Percentiles rank a stretch among this genome's conserved stretches.
Conservation (phyloP, 129 eudicot species). For the Flaveria bidentis region DNA sequence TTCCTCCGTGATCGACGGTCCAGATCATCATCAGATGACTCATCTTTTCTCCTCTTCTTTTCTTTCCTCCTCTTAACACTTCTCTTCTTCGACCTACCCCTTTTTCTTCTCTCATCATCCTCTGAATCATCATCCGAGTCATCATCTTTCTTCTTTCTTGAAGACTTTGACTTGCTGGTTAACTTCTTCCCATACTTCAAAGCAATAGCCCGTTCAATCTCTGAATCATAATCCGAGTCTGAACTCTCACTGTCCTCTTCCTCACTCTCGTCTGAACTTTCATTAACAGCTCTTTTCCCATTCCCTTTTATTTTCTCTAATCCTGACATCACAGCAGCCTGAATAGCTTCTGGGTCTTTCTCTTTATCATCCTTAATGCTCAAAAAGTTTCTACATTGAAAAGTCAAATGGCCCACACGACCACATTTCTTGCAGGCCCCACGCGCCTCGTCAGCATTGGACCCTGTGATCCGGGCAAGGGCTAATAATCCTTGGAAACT, state of each 20-base stretch:
- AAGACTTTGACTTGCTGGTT: slow-evolving; percentile 41
- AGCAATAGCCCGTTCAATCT: slow-evolving; percentile 76
- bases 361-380: slow-evolving; percentile 71
- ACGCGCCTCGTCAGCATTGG: slow-evolving; percentile 83
- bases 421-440: slow-evolving; percentile 94
- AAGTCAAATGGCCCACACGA: slow-evolving; percentile 88
- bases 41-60: slow-evolving; percentile 59
- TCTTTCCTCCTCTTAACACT: slow-evolving; percentile 55
- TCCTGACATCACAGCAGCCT: slow-evolving; percentile 69
- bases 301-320: slow-evolving; percentile 77
- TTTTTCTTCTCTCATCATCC: slow-evolving; percentile 42
- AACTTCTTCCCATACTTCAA: slow-evolving; percentile 50
- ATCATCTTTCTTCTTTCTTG: slow-evolving; percentile 40
- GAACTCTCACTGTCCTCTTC: slow-evolving; percentile 87
- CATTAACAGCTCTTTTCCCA: slow-evolving; percentile 40
- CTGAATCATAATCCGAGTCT: slow-evolving; percentile 83
- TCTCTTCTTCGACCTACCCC: slow-evolving; percentile 68
- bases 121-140: slow-evolving; percentile 55
- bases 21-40: slow-evolving; percentile 72
- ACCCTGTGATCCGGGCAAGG: slow-evolving; percentile 69
- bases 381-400: slow-evolving; percentile 81
- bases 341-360: slow-evolving; percentile 63
- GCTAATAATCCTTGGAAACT: slow-evolving; percentile 90
- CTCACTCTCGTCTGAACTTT: slow-evolving; percentile 60
- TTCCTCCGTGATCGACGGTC: slow-evolving; percentile 53